phyloP scores from a whole-genome alignment of 192 early-diverging fungal species.

The Coemansia erecta region DNA sequence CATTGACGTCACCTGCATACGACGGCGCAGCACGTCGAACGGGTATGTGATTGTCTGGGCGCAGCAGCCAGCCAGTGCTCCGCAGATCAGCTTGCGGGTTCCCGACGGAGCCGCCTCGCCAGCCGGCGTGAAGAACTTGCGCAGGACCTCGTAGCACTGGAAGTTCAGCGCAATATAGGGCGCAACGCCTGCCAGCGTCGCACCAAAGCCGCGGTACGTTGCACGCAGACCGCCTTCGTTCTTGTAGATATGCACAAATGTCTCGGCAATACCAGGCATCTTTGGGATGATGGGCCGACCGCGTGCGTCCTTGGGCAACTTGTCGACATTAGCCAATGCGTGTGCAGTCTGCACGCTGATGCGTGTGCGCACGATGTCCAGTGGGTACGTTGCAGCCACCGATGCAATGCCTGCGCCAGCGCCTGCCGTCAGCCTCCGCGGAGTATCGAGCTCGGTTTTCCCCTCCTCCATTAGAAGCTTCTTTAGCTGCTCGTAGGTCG shows the following conservation, averaged over 20 bases:
- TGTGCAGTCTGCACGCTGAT: constrained; percentile 71
- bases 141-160: constrained; percentile 75
- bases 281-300: constrained; percentile 57
- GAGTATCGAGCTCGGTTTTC: constrained; percentile 68
- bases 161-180: constrained; percentile 84
- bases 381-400: constrained; percentile 74
- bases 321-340: constrained; percentile 47
- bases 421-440: constrained; percentile 67
- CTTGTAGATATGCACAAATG: constrained; percentile 62
- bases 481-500: constrained; percentile 79
- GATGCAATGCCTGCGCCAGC: constrained; percentile 75
- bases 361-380: constrained; percentile 77
- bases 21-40: constrained; percentile 71
- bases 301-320: constrained; percentile 41
- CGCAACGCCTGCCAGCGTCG: constrained; percentile 72
- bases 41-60: constrained; percentile 83
- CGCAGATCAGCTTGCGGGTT: constrained; percentile 64
- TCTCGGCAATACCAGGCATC: constrained; percentile 68
- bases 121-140: constrained; percentile 63
- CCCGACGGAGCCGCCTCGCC: constrained; percentile 62
- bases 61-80: constrained; percentile 74
- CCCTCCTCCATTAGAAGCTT: constrained; percentile 64
- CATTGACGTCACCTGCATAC: constrained; percentile 80
- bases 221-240: constrained; percentile 73
- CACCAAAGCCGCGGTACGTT: constrained; percentile 69